Evolutionary conservation across 768 basidiomycete species (phyloP), one percentile per base, ranked within the genome.

Genomic region (Chlorophyllum brunneum): DNA sequence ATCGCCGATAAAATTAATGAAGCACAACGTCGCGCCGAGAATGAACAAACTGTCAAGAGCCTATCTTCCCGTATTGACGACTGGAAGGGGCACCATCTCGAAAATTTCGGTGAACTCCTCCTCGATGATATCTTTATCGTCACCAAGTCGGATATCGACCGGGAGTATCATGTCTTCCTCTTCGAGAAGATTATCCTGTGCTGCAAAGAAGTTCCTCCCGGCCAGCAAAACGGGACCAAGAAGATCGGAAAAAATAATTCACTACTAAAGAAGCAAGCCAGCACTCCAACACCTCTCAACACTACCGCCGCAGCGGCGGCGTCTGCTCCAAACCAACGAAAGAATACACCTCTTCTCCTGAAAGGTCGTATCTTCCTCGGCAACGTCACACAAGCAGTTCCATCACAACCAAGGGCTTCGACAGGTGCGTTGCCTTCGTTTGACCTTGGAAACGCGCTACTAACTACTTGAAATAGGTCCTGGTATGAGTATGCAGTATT

Each of bases 161-260:
- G 97, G 60, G 97, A 99, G 68, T 98, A 98, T 62, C 93, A 95
- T 60, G 95, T 99, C 53, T 99, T 98, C 78, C 76, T 99, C 30
- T 99, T 99, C 59, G 95, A 98, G 73, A 93, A 93, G 73, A 99
- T 99, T 68, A 93, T 99, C 58, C 80, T 98, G 18, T 99, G 97
- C 70, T 98, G 97, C 77, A 98, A 98, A 67, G 97, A 98, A 67
- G 86, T 88, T 5, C 74, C 79, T 9, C 74, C 77, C 30, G 82
- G 78, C 56, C 53, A 53, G 8, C 56, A 42, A 18, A 37, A 51
- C n/a, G 76, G 79, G 20, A 80, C 78, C 34, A 83, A 81, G 67
- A 90, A 92, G 69, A 74, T 73, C 33, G 76, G 78, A 59, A 98
- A 98, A 77, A 93, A 79, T 63, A 89, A 90, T 56, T 91, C 91